These are phyloP conservation scores for Abrus precatorius DNA, from an alignment of 306 rosid genomes.

Conservation along the genomic window DNA sequence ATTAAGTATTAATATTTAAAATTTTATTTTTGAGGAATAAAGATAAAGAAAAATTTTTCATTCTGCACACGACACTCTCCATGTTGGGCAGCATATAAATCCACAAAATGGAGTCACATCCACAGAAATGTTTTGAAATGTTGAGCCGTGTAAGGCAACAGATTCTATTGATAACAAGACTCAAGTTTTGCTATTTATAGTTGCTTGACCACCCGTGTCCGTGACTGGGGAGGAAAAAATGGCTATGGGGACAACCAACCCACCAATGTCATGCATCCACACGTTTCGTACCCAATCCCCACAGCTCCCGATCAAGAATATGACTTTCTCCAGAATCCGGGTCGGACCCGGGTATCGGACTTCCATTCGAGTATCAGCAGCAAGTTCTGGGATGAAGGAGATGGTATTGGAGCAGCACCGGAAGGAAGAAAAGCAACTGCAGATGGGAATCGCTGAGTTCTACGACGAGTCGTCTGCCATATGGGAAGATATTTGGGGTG, in stretches of 20 bases:
- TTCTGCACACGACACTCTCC: too few relatives aligned
- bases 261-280: neutral
- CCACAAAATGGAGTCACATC: too few relatives aligned
- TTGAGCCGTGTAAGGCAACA: too few relatives aligned
- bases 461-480: slow-evolving; percentile 85
- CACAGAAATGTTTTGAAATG: too few relatives aligned
- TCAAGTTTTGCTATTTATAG: too few relatives aligned
- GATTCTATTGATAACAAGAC: too few relatives aligned
- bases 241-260: neutral
- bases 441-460: slow-evolving; percentile 83
- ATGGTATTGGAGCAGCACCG: neutral
- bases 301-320: neutral
- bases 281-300: neutral
- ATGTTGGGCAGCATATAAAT: too few relatives aligned
- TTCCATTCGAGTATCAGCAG: neutral
- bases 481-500: slow-evolving; percentile 96
- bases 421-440: slow-evolving; percentile 34
- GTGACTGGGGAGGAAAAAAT: neutral
- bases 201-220: too few relatives aligned
- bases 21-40: too few relatives aligned
- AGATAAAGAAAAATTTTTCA: too few relatives aligned
- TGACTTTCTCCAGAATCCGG: neutral
- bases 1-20: too few relatives aligned
- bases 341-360: neutral
- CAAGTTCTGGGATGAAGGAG: neutral